Conservation (phyloP, 164 flowering plant genomes). For the Nymphaea colorata region DNA sequence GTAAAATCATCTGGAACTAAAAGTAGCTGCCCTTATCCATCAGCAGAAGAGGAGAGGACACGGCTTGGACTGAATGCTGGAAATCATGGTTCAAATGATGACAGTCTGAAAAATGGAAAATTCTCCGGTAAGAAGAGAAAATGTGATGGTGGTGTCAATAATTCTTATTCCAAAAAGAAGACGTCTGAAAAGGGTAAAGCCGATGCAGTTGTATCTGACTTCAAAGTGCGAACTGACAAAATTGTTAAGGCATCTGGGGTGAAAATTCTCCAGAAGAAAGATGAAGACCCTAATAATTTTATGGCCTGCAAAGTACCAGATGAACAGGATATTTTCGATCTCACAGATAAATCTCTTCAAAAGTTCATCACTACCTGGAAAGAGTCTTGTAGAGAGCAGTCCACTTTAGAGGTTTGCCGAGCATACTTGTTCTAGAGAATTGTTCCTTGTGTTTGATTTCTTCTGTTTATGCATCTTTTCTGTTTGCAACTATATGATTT, state of each 20-base stretch:
- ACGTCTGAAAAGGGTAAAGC: background rate
- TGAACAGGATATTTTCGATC: constrained; percentile 11
- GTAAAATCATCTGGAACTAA: constrained; percentile 6
- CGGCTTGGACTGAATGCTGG: constrained; percentile 58
- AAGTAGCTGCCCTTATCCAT: constrained; percentile 86
- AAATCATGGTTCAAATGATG: constrained; percentile 15
- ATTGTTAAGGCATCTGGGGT: background rate
- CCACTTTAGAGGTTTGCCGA: constrained; percentile 37
- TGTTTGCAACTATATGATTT: no score
- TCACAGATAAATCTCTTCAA: constrained; percentile 20
- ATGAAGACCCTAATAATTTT: background rate
- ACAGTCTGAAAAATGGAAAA: constrained; percentile 5
- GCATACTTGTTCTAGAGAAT: no score
- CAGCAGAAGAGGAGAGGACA: constrained; percentile 62
- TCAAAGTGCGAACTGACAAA: background rate
- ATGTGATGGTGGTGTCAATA: constrained; percentile 4
- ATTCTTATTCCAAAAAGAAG: background rate
- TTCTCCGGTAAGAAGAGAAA: constrained; percentile 41
- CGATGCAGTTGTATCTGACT: background rate
- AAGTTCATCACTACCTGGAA: constrained; percentile 72
- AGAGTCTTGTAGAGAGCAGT: constrained; percentile 47
- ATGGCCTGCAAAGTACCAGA: background rate
- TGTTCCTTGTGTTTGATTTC: no score
- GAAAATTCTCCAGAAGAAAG: background rate
- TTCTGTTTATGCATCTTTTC: no score